phyloP scores from a whole-genome alignment of 768 basidiomycete species.

The Trametopsis cervina region DNA sequence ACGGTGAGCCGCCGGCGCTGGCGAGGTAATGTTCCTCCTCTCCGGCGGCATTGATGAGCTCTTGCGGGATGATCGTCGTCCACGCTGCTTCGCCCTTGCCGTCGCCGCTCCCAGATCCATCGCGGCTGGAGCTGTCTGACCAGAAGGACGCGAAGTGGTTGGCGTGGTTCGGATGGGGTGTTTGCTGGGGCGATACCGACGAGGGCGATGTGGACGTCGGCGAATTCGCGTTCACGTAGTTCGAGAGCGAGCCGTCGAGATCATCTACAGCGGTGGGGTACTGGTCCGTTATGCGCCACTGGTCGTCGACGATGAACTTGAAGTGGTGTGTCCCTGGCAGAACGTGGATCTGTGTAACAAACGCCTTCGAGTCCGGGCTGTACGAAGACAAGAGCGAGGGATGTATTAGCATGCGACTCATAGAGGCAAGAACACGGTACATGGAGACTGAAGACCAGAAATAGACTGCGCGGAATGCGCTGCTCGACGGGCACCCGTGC shows the following conservation, averaged over 20 bases:
- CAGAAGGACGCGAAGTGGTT: constrained; percentile 35
- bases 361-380: constrained; percentile 29
- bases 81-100: constrained; percentile 40
- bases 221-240: constrained; percentile 74
- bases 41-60: constrained; percentile 70
- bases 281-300: constrained; percentile 72
- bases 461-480: neutral
- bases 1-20: constrained; percentile 22
- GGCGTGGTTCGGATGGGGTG: constrained; percentile 14
- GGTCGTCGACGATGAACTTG: constrained; percentile 91
- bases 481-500: neutral
- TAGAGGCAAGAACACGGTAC: neutral
- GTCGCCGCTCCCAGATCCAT: neutral
- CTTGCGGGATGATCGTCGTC: constrained; percentile 75
- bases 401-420: neutral
- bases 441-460: neutral
- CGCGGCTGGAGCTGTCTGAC: constrained; percentile 27
- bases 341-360: constrained; percentile 41
- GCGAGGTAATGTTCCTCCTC: constrained; percentile 78
- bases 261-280: constrained; percentile 90
- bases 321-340: constrained; percentile 90
- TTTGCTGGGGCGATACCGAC: constrained; percentile 17
- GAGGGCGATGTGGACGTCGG: constrained; percentile 23
- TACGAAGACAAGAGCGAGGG: neutral
- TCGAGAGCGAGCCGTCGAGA: constrained; percentile 80